Percentiles rank a stretch among this genome's conserved stretches.
phyloP scores from a whole-genome alignment of 768 basidiomycete genomes.

The Dioszegia hungarica region DNA sequence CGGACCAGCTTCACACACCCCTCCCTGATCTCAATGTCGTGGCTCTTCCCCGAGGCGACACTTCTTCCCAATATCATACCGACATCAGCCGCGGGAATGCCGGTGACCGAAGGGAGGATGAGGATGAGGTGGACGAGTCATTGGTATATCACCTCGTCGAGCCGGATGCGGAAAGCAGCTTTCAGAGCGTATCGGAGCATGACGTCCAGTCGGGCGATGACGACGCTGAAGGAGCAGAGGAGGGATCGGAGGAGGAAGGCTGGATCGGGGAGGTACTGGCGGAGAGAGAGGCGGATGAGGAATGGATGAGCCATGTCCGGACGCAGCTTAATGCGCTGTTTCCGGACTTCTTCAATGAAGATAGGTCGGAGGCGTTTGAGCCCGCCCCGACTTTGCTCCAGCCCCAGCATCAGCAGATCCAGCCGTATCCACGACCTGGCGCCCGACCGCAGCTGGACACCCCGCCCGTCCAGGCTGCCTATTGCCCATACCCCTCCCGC shows the following conservation, averaged over 20 bases:
- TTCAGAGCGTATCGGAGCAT: neutral
- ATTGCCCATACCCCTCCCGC: no score
- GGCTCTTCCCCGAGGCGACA: neutral
- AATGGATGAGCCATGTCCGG: slow-evolving; percentile 35
- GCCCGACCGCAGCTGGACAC: no score
- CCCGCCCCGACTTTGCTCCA: no score
- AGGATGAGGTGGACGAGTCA: no score
- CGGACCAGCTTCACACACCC: neutral
- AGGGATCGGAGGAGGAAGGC: neutral
- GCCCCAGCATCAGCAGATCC: no score
- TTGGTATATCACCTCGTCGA: no score
- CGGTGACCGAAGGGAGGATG: no score
- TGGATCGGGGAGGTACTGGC: neutral
- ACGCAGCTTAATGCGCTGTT: slow-evolving; percentile 26
- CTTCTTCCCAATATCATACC: neutral
- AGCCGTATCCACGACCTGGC: no score
- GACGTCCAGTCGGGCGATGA: neutral
- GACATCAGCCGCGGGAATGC: neutral
- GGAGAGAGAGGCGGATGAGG: slow-evolving; percentile 13
- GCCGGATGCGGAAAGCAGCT: slow-evolving; percentile 3
- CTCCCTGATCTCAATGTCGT: neutral
- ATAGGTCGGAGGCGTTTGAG: no score
- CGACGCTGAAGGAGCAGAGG: neutral
- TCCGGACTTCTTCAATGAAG: slow-evolving; percentile 22
- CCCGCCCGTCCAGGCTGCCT: no score